Evolutionary conservation across 2,329 filamentous ascomycete genomes (phyloP).

Genomic region (Alternaria rosae): DNA sequence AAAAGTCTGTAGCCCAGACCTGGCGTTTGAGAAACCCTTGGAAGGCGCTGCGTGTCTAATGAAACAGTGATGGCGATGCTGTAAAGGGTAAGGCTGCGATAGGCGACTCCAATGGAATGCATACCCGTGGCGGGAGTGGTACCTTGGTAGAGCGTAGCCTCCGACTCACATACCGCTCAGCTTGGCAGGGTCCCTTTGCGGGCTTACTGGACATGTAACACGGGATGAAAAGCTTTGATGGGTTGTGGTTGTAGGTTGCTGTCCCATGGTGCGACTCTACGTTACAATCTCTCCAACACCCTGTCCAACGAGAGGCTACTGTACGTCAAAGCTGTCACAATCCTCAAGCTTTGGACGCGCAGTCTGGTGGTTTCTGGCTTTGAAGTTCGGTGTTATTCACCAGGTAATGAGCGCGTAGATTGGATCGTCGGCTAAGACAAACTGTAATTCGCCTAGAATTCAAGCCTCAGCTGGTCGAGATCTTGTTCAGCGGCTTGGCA

Average conservation of each 20-base stretch:
- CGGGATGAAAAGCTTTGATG: not conserved
- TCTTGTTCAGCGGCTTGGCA: constrained; percentile 1
- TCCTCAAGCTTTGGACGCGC: not conserved
- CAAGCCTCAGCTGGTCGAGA: constrained; percentile 4
- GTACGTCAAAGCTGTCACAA: not conserved
- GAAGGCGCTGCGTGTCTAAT: not conserved
- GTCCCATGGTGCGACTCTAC: not conserved
- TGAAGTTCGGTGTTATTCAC: not conserved
- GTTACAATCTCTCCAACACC: not conserved
- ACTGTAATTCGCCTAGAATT: not conserved
- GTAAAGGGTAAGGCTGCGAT: not conserved
- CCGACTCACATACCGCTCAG: not conserved
- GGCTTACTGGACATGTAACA: not conserved
- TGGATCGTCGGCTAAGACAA: not conserved
- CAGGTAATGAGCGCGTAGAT: not conserved
- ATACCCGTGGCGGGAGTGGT: not conserved
- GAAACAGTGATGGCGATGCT: not conserved
- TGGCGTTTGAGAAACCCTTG: not conserved
- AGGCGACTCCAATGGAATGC: not conserved
- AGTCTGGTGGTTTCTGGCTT: not conserved
- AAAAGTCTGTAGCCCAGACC: not conserved
- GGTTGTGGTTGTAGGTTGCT: not conserved
- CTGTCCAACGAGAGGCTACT: not conserved
- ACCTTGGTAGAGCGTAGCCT: not conserved
- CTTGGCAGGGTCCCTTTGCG: not conserved